Conservation (phyloP, 805 yeast species). For the Starmerella ratchasimensis region DNA sequence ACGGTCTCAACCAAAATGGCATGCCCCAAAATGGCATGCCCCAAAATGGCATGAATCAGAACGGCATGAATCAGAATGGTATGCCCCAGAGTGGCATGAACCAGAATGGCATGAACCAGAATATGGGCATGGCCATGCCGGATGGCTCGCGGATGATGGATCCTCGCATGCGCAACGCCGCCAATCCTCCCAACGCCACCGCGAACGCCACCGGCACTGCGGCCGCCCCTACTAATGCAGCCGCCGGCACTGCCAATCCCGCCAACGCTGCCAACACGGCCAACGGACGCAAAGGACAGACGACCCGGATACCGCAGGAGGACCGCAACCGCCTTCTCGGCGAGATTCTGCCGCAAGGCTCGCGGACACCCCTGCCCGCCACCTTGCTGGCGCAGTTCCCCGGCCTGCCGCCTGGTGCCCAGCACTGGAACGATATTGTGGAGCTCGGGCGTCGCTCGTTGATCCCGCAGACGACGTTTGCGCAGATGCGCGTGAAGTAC, state of each 20-base stretch:
- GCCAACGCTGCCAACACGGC: background rate
- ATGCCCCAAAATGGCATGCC: too few species aligned
- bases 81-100: too few species aligned
- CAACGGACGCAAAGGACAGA: background rate
- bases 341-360: constrained; percentile 19
- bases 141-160: too few species aligned
- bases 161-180: too few species aligned
- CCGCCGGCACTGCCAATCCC: background rate
- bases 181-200: too few species aligned
- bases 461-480: constrained; percentile 22
- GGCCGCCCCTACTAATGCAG: background rate
- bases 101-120: too few species aligned
- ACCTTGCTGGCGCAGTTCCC: constrained; percentile 54
- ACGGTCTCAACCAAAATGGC: too few species aligned
- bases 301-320: constrained; percentile 6
- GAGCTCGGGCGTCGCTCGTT: constrained; percentile 30
- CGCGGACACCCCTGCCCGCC: constrained; percentile 56
- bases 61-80: too few species aligned
- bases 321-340: constrained; percentile 10
- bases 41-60: too few species aligned
- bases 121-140: too few species aligned
- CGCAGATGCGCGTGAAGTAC: constrained; percentile 20
- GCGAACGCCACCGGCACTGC: background rate
- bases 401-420: constrained; percentile 60
- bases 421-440: constrained; percentile 70